Evolutionary conservation across 345 rosid genomes (phyloP).

Genomic region (Citrus sp.): DNA sequence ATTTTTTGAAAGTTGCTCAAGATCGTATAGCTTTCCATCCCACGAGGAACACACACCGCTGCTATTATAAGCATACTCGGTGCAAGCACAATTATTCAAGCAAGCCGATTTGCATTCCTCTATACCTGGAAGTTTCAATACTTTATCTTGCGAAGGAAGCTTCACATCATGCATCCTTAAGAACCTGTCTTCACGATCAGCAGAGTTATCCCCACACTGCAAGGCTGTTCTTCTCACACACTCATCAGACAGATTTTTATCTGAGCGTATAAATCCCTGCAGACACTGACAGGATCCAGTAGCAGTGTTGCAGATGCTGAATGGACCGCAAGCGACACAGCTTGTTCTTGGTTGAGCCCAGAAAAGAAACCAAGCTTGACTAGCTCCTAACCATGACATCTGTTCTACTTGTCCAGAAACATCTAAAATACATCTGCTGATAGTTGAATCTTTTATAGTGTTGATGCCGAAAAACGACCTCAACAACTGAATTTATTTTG

Average conservation of each 20-base stretch:
- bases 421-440: background rate
- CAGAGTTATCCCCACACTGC: background rate
- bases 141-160: too few relatives aligned
- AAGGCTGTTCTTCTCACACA: slow-evolving; percentile 1
- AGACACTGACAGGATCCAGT: background rate
- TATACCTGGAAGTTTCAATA: background rate
- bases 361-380: background rate
- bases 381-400: background rate
- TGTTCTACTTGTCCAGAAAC: background rate
- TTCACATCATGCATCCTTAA: slow-evolving; percentile 5
- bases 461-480: too few relatives aligned
- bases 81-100: slow-evolving; percentile 16
- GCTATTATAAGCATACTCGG: slow-evolving; percentile 16
- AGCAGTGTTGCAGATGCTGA: background rate
- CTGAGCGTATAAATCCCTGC: background rate
- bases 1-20: background rate
- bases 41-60: slow-evolving; percentile 1
- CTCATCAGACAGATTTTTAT: background rate
- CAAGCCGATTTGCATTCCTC: slow-evolving; percentile 6
- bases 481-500: too few relatives aligned
- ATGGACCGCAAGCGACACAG: background rate
- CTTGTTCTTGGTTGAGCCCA: background rate
- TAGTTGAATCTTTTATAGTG: background rate
- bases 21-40: background rate
- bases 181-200: slow-evolving; percentile 1